These are phyloP conservation scores for Yamadazyma triangularis DNA, from an alignment of 1,139 yeast species.

Conservation along the genomic window DNA sequence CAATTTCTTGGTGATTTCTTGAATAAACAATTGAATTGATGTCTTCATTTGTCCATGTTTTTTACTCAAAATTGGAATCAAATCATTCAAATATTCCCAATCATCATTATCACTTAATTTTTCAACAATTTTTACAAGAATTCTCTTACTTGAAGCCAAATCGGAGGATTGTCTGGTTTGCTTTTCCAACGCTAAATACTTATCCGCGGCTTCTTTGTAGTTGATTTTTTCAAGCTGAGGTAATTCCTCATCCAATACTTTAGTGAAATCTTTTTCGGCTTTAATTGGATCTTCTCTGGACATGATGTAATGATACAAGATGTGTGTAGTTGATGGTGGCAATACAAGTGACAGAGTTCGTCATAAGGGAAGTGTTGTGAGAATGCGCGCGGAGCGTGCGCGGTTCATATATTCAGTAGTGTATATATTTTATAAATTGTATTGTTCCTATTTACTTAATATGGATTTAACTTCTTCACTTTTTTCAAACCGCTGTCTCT, in stretches of 20 bases:
- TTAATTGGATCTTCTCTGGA: constrained; percentile 90
- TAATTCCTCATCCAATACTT: constrained; percentile 76
- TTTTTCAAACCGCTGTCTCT: constrained; percentile 34
- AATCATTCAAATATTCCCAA: constrained; percentile 81
- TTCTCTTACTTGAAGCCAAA: constrained; percentile 82
- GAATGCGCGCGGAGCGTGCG: too few species aligned
- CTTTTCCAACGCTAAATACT: constrained; percentile 76
- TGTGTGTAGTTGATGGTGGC: constrained; percentile 5
- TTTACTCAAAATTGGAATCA: constrained; percentile 73
- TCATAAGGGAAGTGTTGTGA: too few species aligned
- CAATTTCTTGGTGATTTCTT: constrained; percentile 62
- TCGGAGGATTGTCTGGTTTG: constrained; percentile 96
- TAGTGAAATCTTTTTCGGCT: constrained; percentile 90
- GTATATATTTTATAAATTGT: too few species aligned
- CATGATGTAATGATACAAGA: constrained; percentile 34
- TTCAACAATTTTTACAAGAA: constrained; percentile 66
- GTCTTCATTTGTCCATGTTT: constrained; percentile 95
- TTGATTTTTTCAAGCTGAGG: constrained; percentile 69
- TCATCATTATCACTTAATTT: constrained; percentile 56
- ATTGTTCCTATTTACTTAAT: neutral
- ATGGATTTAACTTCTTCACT: neutral
- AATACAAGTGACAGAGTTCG: too few species aligned
- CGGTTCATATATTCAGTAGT: too few species aligned
- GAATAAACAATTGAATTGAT: constrained; percentile 76
- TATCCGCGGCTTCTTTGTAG: constrained; percentile 70